Conservation (phyloP, 371 early-diverging fungal genomes). For the Mortierella sp. region DNA sequence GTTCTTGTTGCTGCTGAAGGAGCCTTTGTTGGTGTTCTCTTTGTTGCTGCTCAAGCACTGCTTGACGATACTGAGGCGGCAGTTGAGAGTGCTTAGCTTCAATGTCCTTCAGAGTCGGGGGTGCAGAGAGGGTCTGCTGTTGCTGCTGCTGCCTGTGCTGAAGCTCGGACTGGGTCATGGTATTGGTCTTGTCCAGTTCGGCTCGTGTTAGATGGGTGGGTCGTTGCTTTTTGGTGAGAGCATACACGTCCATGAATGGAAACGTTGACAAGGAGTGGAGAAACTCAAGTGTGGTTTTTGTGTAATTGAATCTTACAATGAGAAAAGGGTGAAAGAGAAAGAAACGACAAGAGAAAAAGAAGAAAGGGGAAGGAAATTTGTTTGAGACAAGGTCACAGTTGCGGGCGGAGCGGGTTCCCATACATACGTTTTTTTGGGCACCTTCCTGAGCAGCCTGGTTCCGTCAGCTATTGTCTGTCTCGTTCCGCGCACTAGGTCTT, state of each 20-base stretch:
- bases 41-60: constrained; percentile 52
- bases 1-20: constrained; percentile 30
- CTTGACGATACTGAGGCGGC: constrained; percentile 53
- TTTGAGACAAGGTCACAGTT: too few relatives aligned
- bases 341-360: constrained; percentile 1
- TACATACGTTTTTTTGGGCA: too few relatives aligned
- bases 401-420: too few relatives aligned
- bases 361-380: neutral
- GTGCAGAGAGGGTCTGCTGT: constrained; percentile 7
- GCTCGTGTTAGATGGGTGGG: constrained; percentile 68
- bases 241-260: constrained; percentile 67
- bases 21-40: constrained; percentile 42
- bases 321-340: neutral
- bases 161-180: constrained; percentile 25
- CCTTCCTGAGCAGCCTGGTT: too few relatives aligned
- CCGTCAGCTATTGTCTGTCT: too few relatives aligned
- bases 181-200: constrained; percentile 29
- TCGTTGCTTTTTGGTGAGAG: constrained; percentile 67
- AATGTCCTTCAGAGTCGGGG: constrained; percentile 51
- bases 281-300: neutral
- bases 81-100: constrained; percentile 47
- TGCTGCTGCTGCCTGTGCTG: constrained; percentile 19
- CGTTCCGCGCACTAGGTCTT: too few relatives aligned
- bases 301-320: neutral
- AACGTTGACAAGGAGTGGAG: neutral